Evolutionary conservation across 1,284 basidiomycete species (phyloP), one percentile per base, ranked within the genome.

Genomic region (Thecaphora thlaspeos): DNA sequence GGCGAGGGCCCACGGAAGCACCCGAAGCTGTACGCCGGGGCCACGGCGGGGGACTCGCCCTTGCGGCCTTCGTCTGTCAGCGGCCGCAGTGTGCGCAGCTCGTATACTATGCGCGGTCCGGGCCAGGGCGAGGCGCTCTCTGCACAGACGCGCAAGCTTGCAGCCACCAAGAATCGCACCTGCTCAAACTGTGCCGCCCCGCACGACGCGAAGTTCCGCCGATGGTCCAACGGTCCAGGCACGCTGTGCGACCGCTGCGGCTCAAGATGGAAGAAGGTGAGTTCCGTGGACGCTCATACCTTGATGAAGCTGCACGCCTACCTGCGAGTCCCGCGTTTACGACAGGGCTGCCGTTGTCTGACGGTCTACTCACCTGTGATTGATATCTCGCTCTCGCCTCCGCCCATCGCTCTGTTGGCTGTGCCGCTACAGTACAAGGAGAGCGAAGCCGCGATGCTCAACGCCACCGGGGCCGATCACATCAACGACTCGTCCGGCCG

Each of bases 191-290:
- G 63, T 32, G 49, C 59, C 11, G 63, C 63, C 22, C 63, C 63
- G 1, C 63, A 66, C 63, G 59, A 66, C 34, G 63, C 63, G 37
- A 66, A 66, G 41, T 66, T 66, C 19, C 55, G 63, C 15, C 51
- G 59, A 4, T 59, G 63, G 1, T 59, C 63, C 14, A 62, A 61
- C 19, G 63, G 63, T 21, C 68, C 50, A 5, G 68, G 64, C 14
- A 61, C 58, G 23, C 58, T 72, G 19, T 70, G 65, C 48, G 68
- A 68, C 17, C 51, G 70, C 2, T 61, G 58, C 22, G 70, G 67
- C 15, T 64, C 59, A 24, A 23, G 62, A 2, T 65, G 57, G 58
- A 65, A 65, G 24, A 65, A 65, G 54, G 32, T 34, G 17, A 10
- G 32, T 34, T 34, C 17, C 17, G 10, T 34, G 10, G 10, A 34